Base-by-base conservation (phyloP, 2,329 filamentous ascomycete species). In the Aspergillus ustus region DNA sequence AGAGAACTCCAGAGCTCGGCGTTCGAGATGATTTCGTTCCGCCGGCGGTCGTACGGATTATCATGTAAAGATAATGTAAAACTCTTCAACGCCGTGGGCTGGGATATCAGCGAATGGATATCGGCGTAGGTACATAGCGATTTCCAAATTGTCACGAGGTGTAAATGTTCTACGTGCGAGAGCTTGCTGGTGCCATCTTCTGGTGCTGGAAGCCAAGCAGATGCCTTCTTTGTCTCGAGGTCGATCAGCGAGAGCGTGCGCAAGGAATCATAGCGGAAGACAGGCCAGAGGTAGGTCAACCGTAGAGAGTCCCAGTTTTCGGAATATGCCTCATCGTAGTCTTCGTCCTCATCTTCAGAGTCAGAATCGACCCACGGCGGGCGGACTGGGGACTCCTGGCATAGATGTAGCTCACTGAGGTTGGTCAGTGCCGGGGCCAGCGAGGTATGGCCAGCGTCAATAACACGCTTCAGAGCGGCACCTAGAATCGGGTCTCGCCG, bases 221-320 rank as follows among this genome's bases (percentile, higher is more conserved):
- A 25, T 50, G 25, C 48, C n/a, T 50, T 50, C 13, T 57, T 44
- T 46, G 45, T 57, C 8, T 57, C 53, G 4, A 57, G 28, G 25
- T 49, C 28, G 9, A 48, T 15, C 13, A 57, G 15, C 31, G 43
- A 49, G n/a, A 57, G 44, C 25, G 5, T 31, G 2, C 29, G 53
- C 6, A 57, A 28, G 28, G 4, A 17, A 37, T 37, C 25, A n/a
- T 37, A 20, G 20, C 37, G 25, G 9, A 57, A 40, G 19, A 40
- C 29, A 7, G 44, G 44, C 53, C 29, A 40, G 28, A 57, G 19
- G 44, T 40, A 31, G 20, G 49, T 28, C 2, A 57, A 44, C 17
- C 44, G 53, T 44, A 57, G 29, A 9, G 44, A 19, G 17, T 45
- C 40, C 37, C 40, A 28, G n/a, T 40, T 43, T 44, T 28, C 34